Evolutionary conservation across 2,329 filamentous ascomycete species (phyloP).

Genomic region (Colletotrichum destructivum): DNA sequence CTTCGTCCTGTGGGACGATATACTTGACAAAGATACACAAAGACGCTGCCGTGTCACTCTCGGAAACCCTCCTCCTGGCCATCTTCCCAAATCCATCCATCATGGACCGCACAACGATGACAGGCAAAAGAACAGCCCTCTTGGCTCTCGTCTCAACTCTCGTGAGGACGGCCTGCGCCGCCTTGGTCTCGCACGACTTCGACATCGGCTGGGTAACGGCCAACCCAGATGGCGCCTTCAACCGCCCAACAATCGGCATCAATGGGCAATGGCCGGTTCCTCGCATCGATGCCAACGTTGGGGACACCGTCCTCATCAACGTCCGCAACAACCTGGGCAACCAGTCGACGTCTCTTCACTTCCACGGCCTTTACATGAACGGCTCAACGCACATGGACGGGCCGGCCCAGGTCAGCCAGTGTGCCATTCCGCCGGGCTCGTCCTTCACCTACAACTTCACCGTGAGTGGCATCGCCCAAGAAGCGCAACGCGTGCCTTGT

Average conservation of each 20-base stretch:
- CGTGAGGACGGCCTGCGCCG: conserved; percentile 46
- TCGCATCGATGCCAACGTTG: conserved; percentile 72
- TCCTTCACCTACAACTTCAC: conserved; percentile 80
- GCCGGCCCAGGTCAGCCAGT: conserved; percentile 76
- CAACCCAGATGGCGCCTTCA: conserved; percentile 78
- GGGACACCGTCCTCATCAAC: conserved; percentile 74
- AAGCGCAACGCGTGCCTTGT: neutral
- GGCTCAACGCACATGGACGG: conserved; percentile 81
- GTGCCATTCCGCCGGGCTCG: conserved; percentile 74
- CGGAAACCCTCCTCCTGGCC: neutral
- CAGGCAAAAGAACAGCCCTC: conserved; percentile 8
- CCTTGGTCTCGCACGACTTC: conserved; percentile 73
- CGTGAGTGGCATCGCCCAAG: conserved; percentile 54
- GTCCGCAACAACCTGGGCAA: conserved; percentile 73
- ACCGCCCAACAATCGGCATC: conserved; percentile 81
- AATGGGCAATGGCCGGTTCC: conserved; percentile 85
- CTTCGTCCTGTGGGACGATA: neutral
- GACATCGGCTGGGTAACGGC: conserved; percentile 79
- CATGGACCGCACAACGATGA: conserved; percentile 1
- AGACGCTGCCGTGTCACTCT: neutral
- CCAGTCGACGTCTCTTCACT: conserved; percentile 75
- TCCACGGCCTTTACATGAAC: conserved; percentile 81
- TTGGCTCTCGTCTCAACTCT: conserved; percentile 36
- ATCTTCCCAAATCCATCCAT: neutral
- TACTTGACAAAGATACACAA: conserved; percentile 4